These are phyloP conservation scores for Spergularia marina DNA, from an alignment of 148 eudicot species.

Conservation along the genomic window DNA sequence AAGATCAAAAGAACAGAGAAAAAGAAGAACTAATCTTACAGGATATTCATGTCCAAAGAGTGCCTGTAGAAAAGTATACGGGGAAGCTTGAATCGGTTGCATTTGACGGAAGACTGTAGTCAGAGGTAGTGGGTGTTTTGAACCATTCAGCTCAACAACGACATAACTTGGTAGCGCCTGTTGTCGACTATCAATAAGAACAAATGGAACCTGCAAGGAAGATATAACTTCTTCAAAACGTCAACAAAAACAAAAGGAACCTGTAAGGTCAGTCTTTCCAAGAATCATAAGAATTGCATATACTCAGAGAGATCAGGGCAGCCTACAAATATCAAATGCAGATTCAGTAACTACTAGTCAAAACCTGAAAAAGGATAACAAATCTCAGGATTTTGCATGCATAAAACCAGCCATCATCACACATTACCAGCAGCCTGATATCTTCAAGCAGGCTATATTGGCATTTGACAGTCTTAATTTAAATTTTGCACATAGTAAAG, in stretches of 20 bases:
- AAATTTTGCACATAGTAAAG: too few species aligned
- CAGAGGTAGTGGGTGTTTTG: conserved; percentile 77
- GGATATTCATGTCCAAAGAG: conserved; percentile 80
- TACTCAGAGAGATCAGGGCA: background rate
- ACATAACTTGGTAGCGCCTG: conserved; percentile 55
- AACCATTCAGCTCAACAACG: conserved; percentile 75
- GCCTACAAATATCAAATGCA: background rate
- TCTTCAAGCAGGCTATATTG: background rate
- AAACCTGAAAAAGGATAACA: background rate
- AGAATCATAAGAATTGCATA: background rate
- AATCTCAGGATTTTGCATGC: background rate
- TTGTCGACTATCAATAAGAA: conserved; percentile 62
- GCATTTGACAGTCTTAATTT: background rate
- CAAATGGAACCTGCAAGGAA: conserved; percentile 68
- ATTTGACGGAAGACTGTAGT: conserved; percentile 75
- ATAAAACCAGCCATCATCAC: background rate
- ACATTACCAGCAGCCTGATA: background rate
- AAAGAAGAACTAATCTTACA: conserved; percentile 41
- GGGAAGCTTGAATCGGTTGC: conserved; percentile 70
- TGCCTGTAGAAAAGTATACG: conserved; percentile 76
- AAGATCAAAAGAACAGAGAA: background rate
- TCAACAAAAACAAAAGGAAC: conserved; percentile 80
- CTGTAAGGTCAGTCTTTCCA: conserved; percentile 28
- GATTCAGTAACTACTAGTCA: background rate
- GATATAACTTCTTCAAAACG: background rate